A percentile compares a stretch with the other conserved stretches of the same genome.
Evolutionary conservation across 2,329 filamentous ascomycete species (phyloP).

Genomic region (Parascedosporium putredinis): DNA sequence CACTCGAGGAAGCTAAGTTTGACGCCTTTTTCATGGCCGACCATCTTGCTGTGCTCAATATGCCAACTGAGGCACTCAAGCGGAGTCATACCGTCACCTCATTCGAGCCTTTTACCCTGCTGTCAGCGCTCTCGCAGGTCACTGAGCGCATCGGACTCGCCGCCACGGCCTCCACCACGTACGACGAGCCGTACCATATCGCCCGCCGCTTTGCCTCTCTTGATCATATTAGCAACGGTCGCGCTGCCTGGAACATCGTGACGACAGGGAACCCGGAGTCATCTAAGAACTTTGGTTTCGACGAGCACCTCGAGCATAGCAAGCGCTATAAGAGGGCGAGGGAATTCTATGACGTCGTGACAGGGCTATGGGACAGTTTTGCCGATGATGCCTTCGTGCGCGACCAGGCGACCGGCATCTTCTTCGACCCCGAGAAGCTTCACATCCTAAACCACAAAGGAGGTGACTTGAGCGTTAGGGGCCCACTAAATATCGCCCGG

Average conservation of each 20-base stretch:
- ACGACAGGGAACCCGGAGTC: conserved; percentile 42
- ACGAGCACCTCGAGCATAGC: conserved; percentile 37
- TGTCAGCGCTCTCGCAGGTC: conserved; percentile 36
- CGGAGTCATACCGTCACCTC: conserved; percentile 48
- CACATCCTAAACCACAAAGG: conserved; percentile 42
- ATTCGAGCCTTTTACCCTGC: conserved; percentile 44
- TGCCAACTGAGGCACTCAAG: conserved; percentile 45
- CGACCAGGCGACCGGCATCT: conserved; percentile 35
- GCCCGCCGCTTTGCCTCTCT: conserved; percentile 42
- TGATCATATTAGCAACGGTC: conserved; percentile 38
- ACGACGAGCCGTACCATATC: conserved; percentile 43
- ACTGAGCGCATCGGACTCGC: conserved; percentile 41
- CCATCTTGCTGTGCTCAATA: conserved; percentile 42
- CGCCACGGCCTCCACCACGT: conserved; percentile 43
- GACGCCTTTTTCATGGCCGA: conserved; percentile 49
- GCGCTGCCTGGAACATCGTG: conserved; percentile 44
- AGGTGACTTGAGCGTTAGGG: conserved; percentile 32
- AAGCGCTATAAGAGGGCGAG: conserved; percentile 39
- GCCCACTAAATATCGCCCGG: conserved; percentile 40
- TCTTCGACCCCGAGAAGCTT: conserved; percentile 39
- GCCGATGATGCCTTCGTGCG: conserved; percentile 44
- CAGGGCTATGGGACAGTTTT: conserved; percentile 42
- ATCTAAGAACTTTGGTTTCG: conserved; percentile 39
- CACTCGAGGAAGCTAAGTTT: conserved; percentile 42
- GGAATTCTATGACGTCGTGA: conserved; percentile 43